Base-by-base conservation (phyloP, 805 yeast species). In the Ogataea henricii region DNA sequence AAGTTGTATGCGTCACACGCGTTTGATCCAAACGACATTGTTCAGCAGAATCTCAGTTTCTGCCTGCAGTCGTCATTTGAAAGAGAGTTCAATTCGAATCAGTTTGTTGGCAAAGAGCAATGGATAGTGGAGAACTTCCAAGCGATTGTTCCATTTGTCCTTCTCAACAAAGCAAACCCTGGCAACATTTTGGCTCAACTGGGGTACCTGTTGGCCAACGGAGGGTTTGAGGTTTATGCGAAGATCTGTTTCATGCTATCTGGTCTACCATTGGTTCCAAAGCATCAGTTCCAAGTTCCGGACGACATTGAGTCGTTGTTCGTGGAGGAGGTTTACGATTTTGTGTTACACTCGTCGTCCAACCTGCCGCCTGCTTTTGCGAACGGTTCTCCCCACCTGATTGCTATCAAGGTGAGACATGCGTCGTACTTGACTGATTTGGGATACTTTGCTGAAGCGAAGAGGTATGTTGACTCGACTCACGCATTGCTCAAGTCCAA, bases 321-420 rank as follows among this genome's bases (percentile, higher is more conserved):
- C 22, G 74, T 85, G 60, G 81, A 86, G 4, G 96, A 89, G 61
- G 65, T 87, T 4, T 87, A 83, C 60, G 96, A 89, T 63, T 84
- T 71, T 57, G 62, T 72, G 6, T 62, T 74, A 32, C 58, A 62
- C 13, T 59, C 70, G 2, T 53, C 69, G 1, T 56, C 60, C 1
- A 69, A 67, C 37, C 60, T 66, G 38, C 62, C 71, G 3, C 65
- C 72, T 2, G 64, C 72, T 2, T 59, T 72, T 22, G 38, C 55
- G 13, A 54, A 54, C 33, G 69, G 69, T 0, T 54, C 62, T 14
- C 75, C 83, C 0, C 87, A 82, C 52, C 65, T 87, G 56, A 59
- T 86, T 13, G 73, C 81, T 0, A 71, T 78, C 53, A 87, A 86
- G 60, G 66, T 88, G 34, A 72, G 72, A 22, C 94, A 87, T 58